Conservation (phyloP, 768 basidiomycete species). For the Tricholoma bakamatsutake region DNA sequence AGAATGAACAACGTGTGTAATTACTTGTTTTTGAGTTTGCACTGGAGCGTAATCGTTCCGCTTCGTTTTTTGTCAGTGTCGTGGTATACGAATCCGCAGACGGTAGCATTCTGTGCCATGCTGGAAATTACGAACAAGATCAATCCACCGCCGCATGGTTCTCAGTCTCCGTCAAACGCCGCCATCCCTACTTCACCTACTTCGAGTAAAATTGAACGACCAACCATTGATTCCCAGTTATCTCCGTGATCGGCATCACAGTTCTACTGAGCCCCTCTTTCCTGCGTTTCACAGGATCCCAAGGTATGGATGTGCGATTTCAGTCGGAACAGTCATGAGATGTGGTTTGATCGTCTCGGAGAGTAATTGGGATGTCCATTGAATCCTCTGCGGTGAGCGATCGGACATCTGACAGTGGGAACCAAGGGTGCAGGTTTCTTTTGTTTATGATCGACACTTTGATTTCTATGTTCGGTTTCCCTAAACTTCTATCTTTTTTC, state of each 20-base stretch:
- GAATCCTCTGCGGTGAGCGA: neutral
- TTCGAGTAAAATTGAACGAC: neutral
- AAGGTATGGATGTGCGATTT: neutral
- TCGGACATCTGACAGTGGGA: neutral
- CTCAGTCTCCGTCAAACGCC: neutral
- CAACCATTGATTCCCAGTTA: neutral
- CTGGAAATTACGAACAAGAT: conserved; percentile 71
- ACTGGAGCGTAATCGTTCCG: conserved; percentile 14
- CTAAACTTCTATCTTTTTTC: neutral
- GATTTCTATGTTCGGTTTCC: neutral
- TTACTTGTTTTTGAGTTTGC: conserved; percentile 11
- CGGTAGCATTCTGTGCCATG: conserved; percentile 77
- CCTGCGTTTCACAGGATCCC: too few relatives aligned
- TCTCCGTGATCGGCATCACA: neutral
- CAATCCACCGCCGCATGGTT: conserved; percentile 16
- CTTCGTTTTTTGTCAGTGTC: conserved; percentile 40
- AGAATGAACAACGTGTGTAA: conserved; percentile 30
- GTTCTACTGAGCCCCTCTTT: too few relatives aligned
- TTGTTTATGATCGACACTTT: neutral
- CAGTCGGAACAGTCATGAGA: neutral
- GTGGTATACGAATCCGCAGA: conserved; percentile 86
- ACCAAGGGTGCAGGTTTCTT: neutral
- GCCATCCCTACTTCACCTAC: neutral
- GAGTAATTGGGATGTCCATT: neutral
- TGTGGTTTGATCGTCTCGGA: neutral